These are phyloP conservation scores for Penicillium antarcticum DNA, from an alignment of 495 filamentous ascomycete genomes.

Conservation along the genomic window DNA sequence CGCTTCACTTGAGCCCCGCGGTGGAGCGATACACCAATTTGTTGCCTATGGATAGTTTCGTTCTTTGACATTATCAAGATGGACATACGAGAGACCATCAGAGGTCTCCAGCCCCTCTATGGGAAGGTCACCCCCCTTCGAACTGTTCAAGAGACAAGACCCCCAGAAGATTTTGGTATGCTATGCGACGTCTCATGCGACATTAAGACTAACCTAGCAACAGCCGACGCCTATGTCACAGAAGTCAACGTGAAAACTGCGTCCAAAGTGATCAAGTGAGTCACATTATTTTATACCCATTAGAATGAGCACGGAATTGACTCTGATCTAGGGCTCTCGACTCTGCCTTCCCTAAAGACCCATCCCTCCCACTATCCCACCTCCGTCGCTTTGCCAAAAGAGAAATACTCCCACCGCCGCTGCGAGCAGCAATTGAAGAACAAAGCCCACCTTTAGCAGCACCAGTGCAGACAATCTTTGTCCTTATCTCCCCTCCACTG, in stretches of 20 bases:
- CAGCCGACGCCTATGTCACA: constrained; percentile 42
- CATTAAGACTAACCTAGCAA: constrained; percentile 6
- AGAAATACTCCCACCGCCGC: constrained; percentile 56
- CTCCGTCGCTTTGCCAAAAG: constrained; percentile 77
- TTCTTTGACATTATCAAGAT: constrained; percentile 12
- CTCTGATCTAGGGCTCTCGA: constrained; percentile 35
- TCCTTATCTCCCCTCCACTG: constrained; percentile 36
- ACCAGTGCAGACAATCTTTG: constrained; percentile 31
- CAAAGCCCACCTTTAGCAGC: constrained; percentile 3
- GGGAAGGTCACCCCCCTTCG: constrained; percentile 35
- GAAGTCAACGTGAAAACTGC: constrained; percentile 44
- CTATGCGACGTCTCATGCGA: neutral
- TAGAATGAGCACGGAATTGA: neutral
- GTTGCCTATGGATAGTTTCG: too few relatives aligned
- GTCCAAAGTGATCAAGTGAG: constrained; percentile 46
- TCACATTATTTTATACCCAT: neutral
- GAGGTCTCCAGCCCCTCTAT: constrained; percentile 23
- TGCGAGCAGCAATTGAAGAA: constrained; percentile 31
- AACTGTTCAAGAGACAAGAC: constrained; percentile 41
- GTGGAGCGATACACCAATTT: too few relatives aligned
- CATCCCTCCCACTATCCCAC: constrained; percentile 66
- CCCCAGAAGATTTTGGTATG: constrained; percentile 39
- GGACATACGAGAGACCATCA: constrained; percentile 21
- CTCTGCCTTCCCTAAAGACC: constrained; percentile 48
- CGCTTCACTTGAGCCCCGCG: neutral